Evolutionary conservation across 2,329 filamentous ascomycete genomes (phyloP).

Genomic region (Parasarocladium wereldwijsianum): DNA sequence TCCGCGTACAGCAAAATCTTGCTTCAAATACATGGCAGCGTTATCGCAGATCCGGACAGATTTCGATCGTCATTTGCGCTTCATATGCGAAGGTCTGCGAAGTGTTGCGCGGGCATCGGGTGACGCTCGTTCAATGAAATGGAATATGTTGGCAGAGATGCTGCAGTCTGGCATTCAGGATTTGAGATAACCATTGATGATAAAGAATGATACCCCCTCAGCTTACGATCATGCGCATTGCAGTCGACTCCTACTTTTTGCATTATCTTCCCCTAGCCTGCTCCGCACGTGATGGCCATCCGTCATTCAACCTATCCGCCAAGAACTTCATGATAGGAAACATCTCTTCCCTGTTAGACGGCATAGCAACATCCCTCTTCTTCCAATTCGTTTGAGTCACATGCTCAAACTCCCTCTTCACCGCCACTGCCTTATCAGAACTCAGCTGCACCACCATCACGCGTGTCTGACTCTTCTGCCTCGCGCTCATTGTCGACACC

Average conservation of each 20-base stretch:
- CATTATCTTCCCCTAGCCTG: no score
- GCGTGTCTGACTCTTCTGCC: constrained; percentile 45
- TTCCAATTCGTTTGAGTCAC: constrained; percentile 57
- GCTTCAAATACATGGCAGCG: constrained; percentile 35
- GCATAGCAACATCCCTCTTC: constrained; percentile 65
- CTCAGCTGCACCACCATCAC: constrained; percentile 47
- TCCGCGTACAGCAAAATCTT: no score
- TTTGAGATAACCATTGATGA: constrained; percentile 7
- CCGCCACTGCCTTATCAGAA: constrained; percentile 43
- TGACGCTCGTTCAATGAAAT: constrained; percentile 43
- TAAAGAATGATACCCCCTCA: constrained; percentile 12
- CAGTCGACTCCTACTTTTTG: neutral
- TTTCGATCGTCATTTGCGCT: constrained; percentile 51
- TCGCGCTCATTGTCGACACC: constrained; percentile 27
- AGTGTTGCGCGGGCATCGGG: constrained; percentile 62
- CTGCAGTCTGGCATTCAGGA: constrained; percentile 37
- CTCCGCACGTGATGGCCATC: constrained; percentile 7
- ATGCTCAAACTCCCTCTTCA: constrained; percentile 51
- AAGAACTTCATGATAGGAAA: constrained; percentile 79
- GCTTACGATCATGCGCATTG: neutral
- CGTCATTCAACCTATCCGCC: constrained; percentile 40
- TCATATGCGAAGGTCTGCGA: constrained; percentile 58
- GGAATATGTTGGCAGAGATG: constrained; percentile 73
- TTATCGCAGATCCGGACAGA: constrained; percentile 43
- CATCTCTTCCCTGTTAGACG: constrained; percentile 71